Percentiles rank a stretch among this genome's conserved stretches.
These are phyloP conservation scores for Teunomyces funiuensis DNA, from an alignment of 805 yeast species.

Conservation along the genomic window DNA sequence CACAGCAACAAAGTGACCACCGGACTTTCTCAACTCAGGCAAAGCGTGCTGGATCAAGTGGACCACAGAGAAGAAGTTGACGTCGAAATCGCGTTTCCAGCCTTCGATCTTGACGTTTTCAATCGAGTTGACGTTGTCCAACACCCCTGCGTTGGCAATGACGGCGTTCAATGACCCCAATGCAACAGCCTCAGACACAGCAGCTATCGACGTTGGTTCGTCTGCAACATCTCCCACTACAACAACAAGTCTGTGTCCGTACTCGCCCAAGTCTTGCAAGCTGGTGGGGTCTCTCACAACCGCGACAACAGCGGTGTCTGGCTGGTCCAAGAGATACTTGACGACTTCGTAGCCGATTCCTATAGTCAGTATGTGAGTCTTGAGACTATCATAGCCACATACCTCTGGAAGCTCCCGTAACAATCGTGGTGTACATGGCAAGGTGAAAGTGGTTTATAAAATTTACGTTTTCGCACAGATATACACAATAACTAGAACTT, in stretches of 20 bases:
- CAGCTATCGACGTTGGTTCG: slow-evolving; percentile 28
- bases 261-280: slow-evolving; percentile 44
- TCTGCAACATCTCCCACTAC: slow-evolving; percentile 64
- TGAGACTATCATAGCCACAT: slow-evolving; percentile 15
- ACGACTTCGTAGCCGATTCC: slow-evolving; percentile 86
- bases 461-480: too few relatives aligned
- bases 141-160: slow-evolving; percentile 78
- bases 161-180: slow-evolving; percentile 64
- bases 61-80: slow-evolving; percentile 78
- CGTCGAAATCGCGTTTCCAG: slow-evolving; percentile 68
- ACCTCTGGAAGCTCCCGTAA: slow-evolving; percentile 68
- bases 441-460: too few relatives aligned
- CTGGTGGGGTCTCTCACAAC: slow-evolving; percentile 65
- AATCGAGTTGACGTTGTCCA: slow-evolving; percentile 67
- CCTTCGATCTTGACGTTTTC: slow-evolving; percentile 50
- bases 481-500: background rate
- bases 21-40: slow-evolving; percentile 54
- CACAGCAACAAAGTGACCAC: slow-evolving; percentile 73
- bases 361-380: slow-evolving; percentile 13
- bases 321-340: slow-evolving; percentile 42
- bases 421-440: slow-evolving; percentile 39
- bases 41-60: slow-evolving; percentile 53
- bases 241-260: slow-evolving; percentile 49
- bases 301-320: slow-evolving; percentile 51
- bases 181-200: slow-evolving; percentile 45